Conservation (phyloP, 768 basidiomycete genomes). For the Stropharia rugosoannulata region DNA sequence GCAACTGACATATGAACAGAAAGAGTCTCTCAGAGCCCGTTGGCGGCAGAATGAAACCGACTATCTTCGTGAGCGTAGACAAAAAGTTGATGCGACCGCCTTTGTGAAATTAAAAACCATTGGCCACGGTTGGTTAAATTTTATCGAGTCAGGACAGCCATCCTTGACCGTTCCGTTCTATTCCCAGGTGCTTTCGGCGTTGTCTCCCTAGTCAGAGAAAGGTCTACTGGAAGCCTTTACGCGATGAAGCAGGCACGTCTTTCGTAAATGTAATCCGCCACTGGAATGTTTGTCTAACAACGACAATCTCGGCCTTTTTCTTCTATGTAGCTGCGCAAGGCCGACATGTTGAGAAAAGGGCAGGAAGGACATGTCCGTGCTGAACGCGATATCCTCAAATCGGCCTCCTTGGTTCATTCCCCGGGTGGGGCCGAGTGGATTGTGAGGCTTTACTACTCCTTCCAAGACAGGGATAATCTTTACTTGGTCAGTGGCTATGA, state of each 20-base stretch:
- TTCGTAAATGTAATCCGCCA: neutral
- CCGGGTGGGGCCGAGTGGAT: slow-evolving; percentile 88
- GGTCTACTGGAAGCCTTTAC: slow-evolving; percentile 73
- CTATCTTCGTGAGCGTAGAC: slow-evolving; percentile 81
- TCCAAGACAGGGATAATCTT: slow-evolving; percentile 92
- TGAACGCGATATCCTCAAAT: slow-evolving; percentile 91
- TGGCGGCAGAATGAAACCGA: slow-evolving; percentile 90
- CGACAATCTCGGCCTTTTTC: slow-evolving; percentile 11
- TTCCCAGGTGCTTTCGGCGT: slow-evolving; percentile 89
- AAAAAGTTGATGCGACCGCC: slow-evolving; percentile 79
- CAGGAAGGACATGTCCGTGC: slow-evolving; percentile 98
- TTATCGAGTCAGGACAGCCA: slow-evolving; percentile 18
- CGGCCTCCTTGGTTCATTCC: slow-evolving; percentile 78
- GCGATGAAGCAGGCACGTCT: slow-evolving; percentile 92
- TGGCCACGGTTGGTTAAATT: slow-evolving; percentile 70
- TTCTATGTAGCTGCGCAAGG: slow-evolving; percentile 67
- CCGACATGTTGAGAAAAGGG: slow-evolving; percentile 92
- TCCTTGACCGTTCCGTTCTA: slow-evolving; percentile 23
- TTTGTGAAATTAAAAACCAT: slow-evolving; percentile 93
- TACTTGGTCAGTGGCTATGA: slow-evolving; percentile 70
- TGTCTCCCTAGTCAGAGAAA: slow-evolving; percentile 88
- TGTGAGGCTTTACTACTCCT: slow-evolving; percentile 89
- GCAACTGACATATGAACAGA: slow-evolving; percentile 67
- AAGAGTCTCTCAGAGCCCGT: slow-evolving; percentile 65
- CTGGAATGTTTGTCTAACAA: neutral